phyloP scores from a whole-genome alignment of 805 yeast genomes.

The Candida krabiensis region DNA sequence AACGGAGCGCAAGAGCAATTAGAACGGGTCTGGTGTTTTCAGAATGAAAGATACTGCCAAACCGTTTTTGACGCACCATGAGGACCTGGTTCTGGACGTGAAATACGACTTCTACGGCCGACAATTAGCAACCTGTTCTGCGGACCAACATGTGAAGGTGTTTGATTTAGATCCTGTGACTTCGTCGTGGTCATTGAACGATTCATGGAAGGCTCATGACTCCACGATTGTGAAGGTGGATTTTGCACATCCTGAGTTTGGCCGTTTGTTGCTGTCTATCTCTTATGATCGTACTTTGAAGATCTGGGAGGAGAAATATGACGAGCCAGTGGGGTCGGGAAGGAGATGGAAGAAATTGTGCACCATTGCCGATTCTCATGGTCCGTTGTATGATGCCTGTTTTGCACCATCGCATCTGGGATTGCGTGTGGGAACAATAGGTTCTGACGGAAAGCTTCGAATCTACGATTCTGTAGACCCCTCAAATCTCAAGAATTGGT shows the following conservation, averaged over 20 bases:
- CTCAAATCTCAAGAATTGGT: slow-evolving; percentile 82
- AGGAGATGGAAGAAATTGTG: slow-evolving; percentile 77
- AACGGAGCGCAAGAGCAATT: too few relatives aligned
- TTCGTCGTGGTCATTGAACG: slow-evolving; percentile 79
- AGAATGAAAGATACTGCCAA: slow-evolving; percentile 46
- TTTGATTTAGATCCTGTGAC: slow-evolving; percentile 70
- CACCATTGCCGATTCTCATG: slow-evolving; percentile 81
- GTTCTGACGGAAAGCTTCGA: slow-evolving; percentile 83
- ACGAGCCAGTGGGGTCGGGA: slow-evolving; percentile 74
- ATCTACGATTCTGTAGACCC: slow-evolving; percentile 90
- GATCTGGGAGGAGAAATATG: slow-evolving; percentile 87
- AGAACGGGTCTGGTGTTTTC: too few relatives aligned
- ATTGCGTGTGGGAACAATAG: slow-evolving; percentile 79
- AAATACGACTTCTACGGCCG: slow-evolving; percentile 92
- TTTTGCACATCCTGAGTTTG: slow-evolving; percentile 96
- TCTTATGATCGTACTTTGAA: slow-evolving; percentile 88
- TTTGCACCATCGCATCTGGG: slow-evolving; percentile 88
- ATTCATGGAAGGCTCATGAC: slow-evolving; percentile 95
- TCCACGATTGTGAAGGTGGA: slow-evolving; percentile 76
- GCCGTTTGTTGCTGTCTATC: slow-evolving; percentile 81
- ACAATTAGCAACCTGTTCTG: slow-evolving; percentile 90
- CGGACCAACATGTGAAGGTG: slow-evolving; percentile 90
- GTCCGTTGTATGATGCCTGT: slow-evolving; percentile 85
- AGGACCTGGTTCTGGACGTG: slow-evolving; percentile 87
- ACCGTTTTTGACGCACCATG: slow-evolving; percentile 88